These are phyloP conservation scores for Musa beccarii DNA, from an alignment of 176 grass and related monocot species.

Conservation along the genomic window DNA sequence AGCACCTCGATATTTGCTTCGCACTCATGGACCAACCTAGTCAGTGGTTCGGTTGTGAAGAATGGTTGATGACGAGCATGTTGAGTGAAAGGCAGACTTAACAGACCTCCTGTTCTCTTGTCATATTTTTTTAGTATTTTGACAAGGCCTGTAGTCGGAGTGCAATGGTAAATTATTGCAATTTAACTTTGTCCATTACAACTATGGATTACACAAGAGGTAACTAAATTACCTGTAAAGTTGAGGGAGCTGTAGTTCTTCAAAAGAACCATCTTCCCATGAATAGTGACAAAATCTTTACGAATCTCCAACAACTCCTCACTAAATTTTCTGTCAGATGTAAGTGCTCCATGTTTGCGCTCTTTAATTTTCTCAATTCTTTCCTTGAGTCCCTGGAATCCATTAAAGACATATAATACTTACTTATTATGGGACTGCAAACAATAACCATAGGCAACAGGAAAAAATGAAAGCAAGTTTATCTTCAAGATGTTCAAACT, in stretches of 20 bases:
- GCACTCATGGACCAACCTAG: conserved; percentile 74
- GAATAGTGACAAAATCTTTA: conserved; percentile 85
- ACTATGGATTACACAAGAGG: too few species aligned
- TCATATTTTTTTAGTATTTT: conserved; percentile 98
- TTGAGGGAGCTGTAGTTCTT: conserved; percentile 92
- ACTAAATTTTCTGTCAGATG: conserved; percentile 52
- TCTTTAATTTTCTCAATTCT: conserved; percentile 70
- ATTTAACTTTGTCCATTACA: not conserved
- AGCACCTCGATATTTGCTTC: conserved; percentile 82
- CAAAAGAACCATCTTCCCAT: conserved; percentile 92
- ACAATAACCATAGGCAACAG: not conserved
- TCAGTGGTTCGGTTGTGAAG: conserved; percentile 86
- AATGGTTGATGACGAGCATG: conserved; percentile 83
- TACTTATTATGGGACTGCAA: not conserved
- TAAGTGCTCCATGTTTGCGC: conserved; percentile 42
- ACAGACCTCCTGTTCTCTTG: conserved; percentile 76
- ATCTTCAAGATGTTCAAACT: not conserved
- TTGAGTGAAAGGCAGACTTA: conserved; percentile 83
- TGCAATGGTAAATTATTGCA: not conserved
- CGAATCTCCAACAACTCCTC: conserved; percentile 94
- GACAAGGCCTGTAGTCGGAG: conserved; percentile 41
- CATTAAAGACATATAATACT: not conserved
- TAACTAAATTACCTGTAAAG: conserved; percentile 54
- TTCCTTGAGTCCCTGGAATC: conserved; percentile 66
- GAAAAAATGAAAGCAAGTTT: not conserved